Evolutionary conservation across 441 rosid genomes (phyloP).

Genomic region (Brassica hybrid): DNA sequence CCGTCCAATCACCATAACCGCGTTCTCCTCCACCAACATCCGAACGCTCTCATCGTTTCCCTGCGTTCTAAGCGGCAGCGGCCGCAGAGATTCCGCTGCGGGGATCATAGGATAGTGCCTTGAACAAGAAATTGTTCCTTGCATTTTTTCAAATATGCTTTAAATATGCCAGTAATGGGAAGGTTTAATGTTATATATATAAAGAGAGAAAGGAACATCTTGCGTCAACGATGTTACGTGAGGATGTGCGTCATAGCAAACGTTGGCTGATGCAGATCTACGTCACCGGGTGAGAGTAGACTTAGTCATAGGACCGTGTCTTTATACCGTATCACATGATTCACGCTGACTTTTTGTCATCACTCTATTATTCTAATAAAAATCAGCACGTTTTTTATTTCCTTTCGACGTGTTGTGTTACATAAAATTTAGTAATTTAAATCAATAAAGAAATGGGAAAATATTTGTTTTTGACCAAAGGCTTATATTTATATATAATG

Average conservation of each 20-base stretch:
- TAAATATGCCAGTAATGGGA: conserved; percentile 1
- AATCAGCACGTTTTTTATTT: conserved; percentile 27
- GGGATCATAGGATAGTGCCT: conserved; percentile 38
- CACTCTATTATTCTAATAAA: conserved; percentile 2
- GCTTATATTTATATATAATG: no score
- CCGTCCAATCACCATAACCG: conserved; percentile 70
- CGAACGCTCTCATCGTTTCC: conserved; percentile 34
- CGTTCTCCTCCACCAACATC: conserved; percentile 62
- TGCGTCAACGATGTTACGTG: conserved; percentile 68
- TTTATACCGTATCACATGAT: conserved; percentile 31
- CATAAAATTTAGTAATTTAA: background rate
- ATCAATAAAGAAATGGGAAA: background rate
- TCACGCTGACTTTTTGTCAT: conserved; percentile 21
- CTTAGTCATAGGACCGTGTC: conserved; percentile 36
- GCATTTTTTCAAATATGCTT: no score
- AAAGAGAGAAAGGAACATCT: conserved; percentile 41
- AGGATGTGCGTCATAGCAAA: conserved; percentile 56
- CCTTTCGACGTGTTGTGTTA: conserved; percentile 21
- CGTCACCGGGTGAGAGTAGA: conserved; percentile 48
- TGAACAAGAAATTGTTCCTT: conserved; percentile 62
- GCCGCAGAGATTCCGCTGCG: conserved; percentile 29
- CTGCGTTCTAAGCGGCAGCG: conserved; percentile 15
- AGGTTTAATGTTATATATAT: conserved; percentile 5
- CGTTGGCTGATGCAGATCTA: conserved; percentile 45
- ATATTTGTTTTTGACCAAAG: no score